These are phyloP conservation scores for Candida berthetii DNA, from an alignment of 805 yeast species.

Conservation along the genomic window DNA sequence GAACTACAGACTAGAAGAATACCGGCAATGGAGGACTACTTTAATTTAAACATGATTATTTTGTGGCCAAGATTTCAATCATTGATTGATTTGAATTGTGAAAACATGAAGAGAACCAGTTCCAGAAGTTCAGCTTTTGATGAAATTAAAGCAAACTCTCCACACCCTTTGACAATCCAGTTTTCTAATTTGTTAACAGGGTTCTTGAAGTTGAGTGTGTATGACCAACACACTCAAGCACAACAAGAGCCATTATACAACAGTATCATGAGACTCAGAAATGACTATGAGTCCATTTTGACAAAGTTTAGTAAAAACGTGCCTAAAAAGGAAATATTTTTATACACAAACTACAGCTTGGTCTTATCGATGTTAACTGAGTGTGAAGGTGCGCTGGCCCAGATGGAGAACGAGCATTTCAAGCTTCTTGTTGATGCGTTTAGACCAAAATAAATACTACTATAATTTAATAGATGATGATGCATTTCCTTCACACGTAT, in stretches of 20 bases:
- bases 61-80: constrained; percentile 87
- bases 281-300: constrained; percentile 73
- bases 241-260: constrained; percentile 66
- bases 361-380: constrained; percentile 22
- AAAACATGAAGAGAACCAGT: constrained; percentile 46
- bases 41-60: constrained; percentile 55
- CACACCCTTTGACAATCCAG: constrained; percentile 70
- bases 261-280: constrained; percentile 62
- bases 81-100: constrained; percentile 73
- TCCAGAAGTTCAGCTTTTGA: constrained; percentile 24
- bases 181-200: constrained; percentile 72
- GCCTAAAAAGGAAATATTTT: constrained; percentile 58
- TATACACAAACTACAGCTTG: constrained; percentile 47
- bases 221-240: constrained; percentile 22
- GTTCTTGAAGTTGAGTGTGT: constrained; percentile 48
- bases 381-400: constrained; percentile 35
- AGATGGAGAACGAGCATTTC: constrained; percentile 37
- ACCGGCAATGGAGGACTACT: constrained; percentile 66
- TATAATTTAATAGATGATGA: too few relatives aligned
- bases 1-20: constrained; percentile 64
- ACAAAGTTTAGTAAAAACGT: constrained; percentile 58
- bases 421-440: constrained; percentile 38
- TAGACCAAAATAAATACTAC: constrained; percentile 2
- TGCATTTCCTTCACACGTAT: too few relatives aligned
- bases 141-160: constrained; percentile 29